A percentile compares a stretch with the other conserved stretches of the same genome.
Conservation (phyloP, 768 basidiomycete genomes). For the Mrakia hoshinonis region DNA sequence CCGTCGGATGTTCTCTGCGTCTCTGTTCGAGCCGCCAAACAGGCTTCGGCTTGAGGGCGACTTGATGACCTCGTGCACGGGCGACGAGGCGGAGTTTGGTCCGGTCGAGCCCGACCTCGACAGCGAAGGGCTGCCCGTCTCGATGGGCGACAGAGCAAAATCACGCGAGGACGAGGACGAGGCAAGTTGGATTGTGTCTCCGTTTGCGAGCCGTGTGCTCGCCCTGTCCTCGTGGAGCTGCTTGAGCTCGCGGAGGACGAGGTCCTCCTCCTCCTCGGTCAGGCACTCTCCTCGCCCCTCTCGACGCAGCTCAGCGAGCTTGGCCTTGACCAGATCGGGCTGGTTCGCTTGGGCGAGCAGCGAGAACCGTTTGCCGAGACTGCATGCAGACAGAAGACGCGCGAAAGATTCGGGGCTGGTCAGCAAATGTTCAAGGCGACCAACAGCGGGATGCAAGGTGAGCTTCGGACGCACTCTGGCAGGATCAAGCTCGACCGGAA, state of each 20-base stretch:
- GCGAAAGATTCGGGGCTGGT: background rate
- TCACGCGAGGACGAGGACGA: background rate
- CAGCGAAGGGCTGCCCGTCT: background rate
- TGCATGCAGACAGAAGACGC: background rate
- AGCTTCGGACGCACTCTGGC: constrained; percentile 11
- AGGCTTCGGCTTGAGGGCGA: constrained; percentile 8
- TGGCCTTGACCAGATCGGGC: background rate
- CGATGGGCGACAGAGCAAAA: background rate
- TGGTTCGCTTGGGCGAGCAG: constrained; percentile 16
- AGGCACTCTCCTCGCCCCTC: background rate
- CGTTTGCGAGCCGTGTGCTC: background rate
- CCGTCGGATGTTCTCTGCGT: background rate
- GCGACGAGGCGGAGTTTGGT: background rate
- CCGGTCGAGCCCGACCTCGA: background rate
- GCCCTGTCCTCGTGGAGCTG: constrained; percentile 6
- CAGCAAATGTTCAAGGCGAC: background rate
- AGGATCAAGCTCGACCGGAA: constrained; percentile 15
- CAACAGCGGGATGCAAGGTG: background rate
- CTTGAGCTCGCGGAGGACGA: constrained; percentile 22
- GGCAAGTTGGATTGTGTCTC: too few species aligned
- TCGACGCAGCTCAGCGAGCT: constrained; percentile 7
- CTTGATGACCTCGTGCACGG: background rate
- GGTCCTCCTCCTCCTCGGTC: constrained; percentile 23
- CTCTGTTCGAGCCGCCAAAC: constrained; percentile 19
- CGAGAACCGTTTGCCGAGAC: constrained; percentile 21